phyloP scores from a whole-genome alignment of 441 rosid genomes.

The Aquilaria agallochum region DNA sequence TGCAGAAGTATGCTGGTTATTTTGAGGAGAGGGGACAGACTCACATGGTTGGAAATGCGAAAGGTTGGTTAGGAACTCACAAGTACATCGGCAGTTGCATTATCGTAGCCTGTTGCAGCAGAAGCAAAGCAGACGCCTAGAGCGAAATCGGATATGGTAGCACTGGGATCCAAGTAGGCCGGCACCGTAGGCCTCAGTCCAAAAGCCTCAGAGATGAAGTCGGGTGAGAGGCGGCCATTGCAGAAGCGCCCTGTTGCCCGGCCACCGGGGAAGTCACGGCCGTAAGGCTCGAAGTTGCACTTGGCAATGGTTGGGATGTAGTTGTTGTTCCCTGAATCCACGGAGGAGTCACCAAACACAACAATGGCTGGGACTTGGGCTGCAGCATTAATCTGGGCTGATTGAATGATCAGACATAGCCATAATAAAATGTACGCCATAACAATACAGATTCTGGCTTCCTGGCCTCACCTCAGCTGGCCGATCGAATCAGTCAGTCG shows the following conservation, averaged over 20 bases:
- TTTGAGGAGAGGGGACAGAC: conserved; percentile 2
- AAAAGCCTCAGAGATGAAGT: conserved; percentile 57
- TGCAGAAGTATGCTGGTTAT: conserved; percentile 10
- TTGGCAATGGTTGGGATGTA: conserved; percentile 39
- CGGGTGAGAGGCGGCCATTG: conserved; percentile 65
- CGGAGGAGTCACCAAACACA: conserved; percentile 75
- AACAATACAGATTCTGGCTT: neutral
- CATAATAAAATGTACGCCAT: conserved; percentile 9
- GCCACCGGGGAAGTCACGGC: conserved; percentile 60
- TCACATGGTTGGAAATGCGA: conserved; percentile 1
- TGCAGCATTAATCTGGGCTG: neutral
- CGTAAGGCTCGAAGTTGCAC: conserved; percentile 63
- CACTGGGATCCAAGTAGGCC: conserved; percentile 66
- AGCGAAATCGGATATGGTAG: conserved; percentile 48
- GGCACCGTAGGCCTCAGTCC: conserved; percentile 50
- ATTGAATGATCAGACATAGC: conserved; percentile 11
- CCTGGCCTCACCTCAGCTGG: no score
- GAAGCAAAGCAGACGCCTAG: conserved; percentile 79
- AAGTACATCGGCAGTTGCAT: conserved; percentile 57
- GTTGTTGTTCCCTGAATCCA: conserved; percentile 78
- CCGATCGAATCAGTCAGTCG: no score
- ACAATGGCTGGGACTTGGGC: conserved; percentile 55
- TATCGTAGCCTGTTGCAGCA: conserved; percentile 73
- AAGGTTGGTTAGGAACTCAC: conserved; percentile 28
- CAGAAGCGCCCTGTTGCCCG: conserved; percentile 63